Evolutionary conservation across 495 filamentous ascomycete genomes (phyloP).

Genomic region (Trichoderma asperelloides): DNA sequence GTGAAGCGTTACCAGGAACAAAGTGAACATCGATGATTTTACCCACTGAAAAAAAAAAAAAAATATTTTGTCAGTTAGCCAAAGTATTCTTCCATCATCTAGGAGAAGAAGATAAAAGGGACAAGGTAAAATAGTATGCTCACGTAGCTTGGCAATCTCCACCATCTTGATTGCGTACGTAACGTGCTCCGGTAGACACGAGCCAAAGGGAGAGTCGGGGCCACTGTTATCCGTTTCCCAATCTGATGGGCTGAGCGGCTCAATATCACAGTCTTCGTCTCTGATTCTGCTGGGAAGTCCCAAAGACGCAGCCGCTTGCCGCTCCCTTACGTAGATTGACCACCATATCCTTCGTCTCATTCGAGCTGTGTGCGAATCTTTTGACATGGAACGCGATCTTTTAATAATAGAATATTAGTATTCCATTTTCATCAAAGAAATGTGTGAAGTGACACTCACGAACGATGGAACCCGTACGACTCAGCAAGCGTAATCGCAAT

Average conservation of each 20-base stretch:
- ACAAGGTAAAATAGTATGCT: not conserved
- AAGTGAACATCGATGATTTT: constrained; percentile 35
- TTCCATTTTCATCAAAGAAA: not conserved
- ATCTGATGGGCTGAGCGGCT: constrained; percentile 29
- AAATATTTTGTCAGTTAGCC: not conserved
- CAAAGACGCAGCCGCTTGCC: constrained; percentile 49
- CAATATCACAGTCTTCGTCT: constrained; percentile 39
- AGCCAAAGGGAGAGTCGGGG: constrained; percentile 6
- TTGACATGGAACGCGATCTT: constrained; percentile 4
- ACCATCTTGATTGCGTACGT: constrained; percentile 37
- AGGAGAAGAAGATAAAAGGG: not conserved
- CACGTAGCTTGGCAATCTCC: constrained; percentile 32
- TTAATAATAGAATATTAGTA: not conserved
- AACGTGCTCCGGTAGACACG: constrained; percentile 16
- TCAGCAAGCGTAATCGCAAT: constrained; percentile 55
- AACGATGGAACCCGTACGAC: constrained; percentile 9
- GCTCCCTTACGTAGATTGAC: constrained; percentile 42
- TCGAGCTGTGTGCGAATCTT: not conserved
- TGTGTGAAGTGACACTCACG: not conserved
- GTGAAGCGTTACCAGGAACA: constrained; percentile 24
- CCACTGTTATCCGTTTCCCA: constrained; percentile 21
- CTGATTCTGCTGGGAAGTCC: constrained; percentile 50
- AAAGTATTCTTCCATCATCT: not conserved
- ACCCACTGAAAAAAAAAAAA: constrained; percentile 22
- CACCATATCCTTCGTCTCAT: constrained; percentile 42